phyloP scores from a whole-genome alignment of 306 rosid genomes.

The Cucurbita moschata region DNA sequence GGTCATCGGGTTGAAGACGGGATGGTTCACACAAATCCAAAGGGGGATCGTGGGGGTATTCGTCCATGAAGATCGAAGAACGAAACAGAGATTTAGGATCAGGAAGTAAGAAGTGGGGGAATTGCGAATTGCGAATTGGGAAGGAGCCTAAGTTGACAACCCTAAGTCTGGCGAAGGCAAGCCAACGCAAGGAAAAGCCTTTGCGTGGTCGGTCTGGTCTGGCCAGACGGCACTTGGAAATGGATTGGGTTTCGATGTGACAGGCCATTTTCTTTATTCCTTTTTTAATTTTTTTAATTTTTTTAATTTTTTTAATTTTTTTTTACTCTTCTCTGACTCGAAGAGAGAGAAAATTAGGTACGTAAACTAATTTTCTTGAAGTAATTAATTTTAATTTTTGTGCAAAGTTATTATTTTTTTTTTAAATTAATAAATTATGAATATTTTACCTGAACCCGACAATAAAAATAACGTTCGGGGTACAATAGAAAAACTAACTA shows the following conservation, averaged over 20 bases:
- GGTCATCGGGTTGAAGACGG: background rate
- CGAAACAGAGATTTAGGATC: background rate
- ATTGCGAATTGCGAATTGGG: background rate
- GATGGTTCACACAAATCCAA: background rate
- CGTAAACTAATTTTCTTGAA: too few species aligned
- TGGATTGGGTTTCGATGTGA: constrained; percentile 30
- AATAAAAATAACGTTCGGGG: too few species aligned
- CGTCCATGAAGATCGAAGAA: background rate
- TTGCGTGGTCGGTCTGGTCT: constrained; percentile 16
- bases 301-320: too few species aligned
- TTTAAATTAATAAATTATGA: too few species aligned
- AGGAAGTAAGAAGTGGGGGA: background rate
- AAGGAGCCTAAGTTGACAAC: constrained; percentile 4
- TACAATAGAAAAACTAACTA: background rate
- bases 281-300: background rate
- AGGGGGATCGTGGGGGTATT: background rate
- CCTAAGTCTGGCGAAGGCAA: constrained; percentile 29
- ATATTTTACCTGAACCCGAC: too few species aligned
- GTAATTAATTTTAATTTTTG: too few species aligned
- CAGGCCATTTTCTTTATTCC: constrained; percentile 15
- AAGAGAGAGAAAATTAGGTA: too few species aligned
- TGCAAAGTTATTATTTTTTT: too few species aligned
- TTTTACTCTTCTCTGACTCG: too few species aligned
- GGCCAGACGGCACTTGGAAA: constrained; percentile 31
- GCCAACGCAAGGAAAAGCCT: background rate